A percentile compares a stretch with the other conserved stretches of the same genome.
These are phyloP conservation scores for Thraustochytrium striatum DNA, from an alignment of 352 stramenopile species.

Conservation along the genomic window DNA sequence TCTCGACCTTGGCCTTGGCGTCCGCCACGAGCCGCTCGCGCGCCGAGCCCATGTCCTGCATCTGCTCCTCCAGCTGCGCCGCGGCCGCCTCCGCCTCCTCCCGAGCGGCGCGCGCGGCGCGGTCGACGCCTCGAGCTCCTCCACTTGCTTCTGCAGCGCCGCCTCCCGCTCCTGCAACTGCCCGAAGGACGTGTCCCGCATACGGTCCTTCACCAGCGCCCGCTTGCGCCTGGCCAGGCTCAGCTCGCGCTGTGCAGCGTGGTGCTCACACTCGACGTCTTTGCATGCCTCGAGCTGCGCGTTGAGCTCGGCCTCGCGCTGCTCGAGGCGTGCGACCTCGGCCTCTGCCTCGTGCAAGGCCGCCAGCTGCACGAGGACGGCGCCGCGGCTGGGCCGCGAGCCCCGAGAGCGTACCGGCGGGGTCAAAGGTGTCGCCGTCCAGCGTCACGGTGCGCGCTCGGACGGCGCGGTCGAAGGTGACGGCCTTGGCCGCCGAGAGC, in stretches of 20 bases:
- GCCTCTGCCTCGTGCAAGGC: not conserved
- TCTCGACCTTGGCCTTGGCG: constrained; percentile 56
- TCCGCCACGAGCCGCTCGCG: constrained; percentile 71
- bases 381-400: constrained; percentile 55
- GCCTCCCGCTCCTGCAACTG: constrained; percentile 58
- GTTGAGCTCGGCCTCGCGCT: not conserved
- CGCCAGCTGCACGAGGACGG: constrained; percentile 30
- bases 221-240: constrained; percentile 23
- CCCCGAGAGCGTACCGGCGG: constrained; percentile 90
- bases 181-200: constrained; percentile 15
- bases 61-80: constrained; percentile 67
- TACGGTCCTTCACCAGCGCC: constrained; percentile 24
- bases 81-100: constrained; percentile 56
- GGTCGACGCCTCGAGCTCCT: not conserved
- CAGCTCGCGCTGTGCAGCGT: not conserved
- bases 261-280: not conserved
- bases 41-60: constrained; percentile 72
- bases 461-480: constrained; percentile 71
- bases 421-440: constrained; percentile 96
- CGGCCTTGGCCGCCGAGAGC: constrained; percentile 61
- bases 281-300: not conserved
- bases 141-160: constrained; percentile 4
- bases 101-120: not conserved
- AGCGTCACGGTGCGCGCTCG: constrained; percentile 93
- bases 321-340: not conserved